These are phyloP conservation scores for Amaranthus tricolor DNA, from an alignment of 179 eudicot species.

Conservation along the genomic window DNA sequence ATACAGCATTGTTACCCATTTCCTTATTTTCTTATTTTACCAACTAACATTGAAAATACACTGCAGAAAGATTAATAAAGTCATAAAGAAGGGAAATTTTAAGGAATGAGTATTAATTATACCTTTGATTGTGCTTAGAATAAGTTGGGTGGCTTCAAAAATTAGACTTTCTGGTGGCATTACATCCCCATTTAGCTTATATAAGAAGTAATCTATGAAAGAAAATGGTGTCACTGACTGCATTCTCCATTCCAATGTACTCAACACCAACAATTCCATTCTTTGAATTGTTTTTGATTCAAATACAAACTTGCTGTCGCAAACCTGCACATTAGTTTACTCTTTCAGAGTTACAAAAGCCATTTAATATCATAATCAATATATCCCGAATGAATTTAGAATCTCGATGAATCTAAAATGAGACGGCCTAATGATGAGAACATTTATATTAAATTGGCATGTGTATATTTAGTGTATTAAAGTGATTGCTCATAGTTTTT, in stretches of 20 bases:
- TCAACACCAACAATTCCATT: constrained; percentile 78
- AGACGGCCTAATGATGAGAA: no score
- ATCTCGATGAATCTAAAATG: no score
- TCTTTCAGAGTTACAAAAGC: no score
- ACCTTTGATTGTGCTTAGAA: constrained; percentile 58
- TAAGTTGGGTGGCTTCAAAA: constrained; percentile 47
- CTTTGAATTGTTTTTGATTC: constrained; percentile 68
- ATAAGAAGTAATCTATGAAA: constrained; percentile 55
- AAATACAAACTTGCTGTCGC: constrained; percentile 52
- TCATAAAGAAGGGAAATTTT: not conserved
- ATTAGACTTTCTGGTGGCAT: constrained; percentile 40
- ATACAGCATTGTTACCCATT: constrained; percentile 14
- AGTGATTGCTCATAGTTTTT: no score
- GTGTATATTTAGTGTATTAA: no score
- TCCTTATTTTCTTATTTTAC: constrained; percentile 4
- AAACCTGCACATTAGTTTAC: constrained; percentile 32
- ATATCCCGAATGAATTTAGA: no score
- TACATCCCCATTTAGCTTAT: constrained; percentile 48
- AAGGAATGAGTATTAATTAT: not conserved
- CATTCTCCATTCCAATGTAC: constrained; percentile 88
- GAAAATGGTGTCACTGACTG: constrained; percentile 76
- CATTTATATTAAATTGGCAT: no score
- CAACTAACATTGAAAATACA: constrained; percentile 8
- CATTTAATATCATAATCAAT: no score
- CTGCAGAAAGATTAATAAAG: not conserved